These are phyloP conservation scores for Mucor ambiguus DNA, from an alignment of 371 early-diverging fungal species.

Conservation along the genomic window DNA sequence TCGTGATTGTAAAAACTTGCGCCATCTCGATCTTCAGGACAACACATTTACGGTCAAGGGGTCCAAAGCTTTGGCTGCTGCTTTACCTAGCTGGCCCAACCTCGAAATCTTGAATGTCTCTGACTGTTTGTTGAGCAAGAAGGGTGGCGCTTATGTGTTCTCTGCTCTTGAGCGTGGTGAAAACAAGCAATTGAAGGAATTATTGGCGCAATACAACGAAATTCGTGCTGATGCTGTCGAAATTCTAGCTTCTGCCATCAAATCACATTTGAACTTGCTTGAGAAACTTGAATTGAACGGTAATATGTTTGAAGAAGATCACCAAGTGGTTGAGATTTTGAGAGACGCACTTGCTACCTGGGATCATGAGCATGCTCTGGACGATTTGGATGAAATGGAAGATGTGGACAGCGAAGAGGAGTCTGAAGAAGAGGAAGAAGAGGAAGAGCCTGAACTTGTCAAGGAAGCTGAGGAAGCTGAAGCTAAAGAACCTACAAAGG, in stretches of 20 bases:
- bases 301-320: constrained; percentile 85
- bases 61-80: constrained; percentile 77
- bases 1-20: constrained; percentile 66
- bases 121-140: constrained; percentile 86
- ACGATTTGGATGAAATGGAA: constrained; percentile 96
- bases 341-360: constrained; percentile 74
- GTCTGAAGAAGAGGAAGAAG: constrained; percentile 72
- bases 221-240: constrained; percentile 76
- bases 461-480: constrained; percentile 29
- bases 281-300: constrained; percentile 87
- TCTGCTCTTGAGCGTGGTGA: constrained; percentile 61
- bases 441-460: constrained; percentile 40
- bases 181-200: constrained; percentile 61
- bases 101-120: constrained; percentile 83
- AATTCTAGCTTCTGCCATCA: constrained; percentile 69
- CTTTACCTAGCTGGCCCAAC: constrained; percentile 78
- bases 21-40: constrained; percentile 92
- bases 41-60: constrained; percentile 93
- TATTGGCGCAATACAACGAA: constrained; percentile 89
- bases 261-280: constrained; percentile 60
- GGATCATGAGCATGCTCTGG: constrained; percentile 80
- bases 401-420: constrained; percentile 72
- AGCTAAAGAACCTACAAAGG: constrained; percentile 27
- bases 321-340: constrained; percentile 67
- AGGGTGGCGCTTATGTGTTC: constrained; percentile 70